Percentiles rank a stretch among this genome's conserved stretches.
Conservation (phyloP, 192 early-diverging fungal species). For the Coemansia sp. region DNA sequence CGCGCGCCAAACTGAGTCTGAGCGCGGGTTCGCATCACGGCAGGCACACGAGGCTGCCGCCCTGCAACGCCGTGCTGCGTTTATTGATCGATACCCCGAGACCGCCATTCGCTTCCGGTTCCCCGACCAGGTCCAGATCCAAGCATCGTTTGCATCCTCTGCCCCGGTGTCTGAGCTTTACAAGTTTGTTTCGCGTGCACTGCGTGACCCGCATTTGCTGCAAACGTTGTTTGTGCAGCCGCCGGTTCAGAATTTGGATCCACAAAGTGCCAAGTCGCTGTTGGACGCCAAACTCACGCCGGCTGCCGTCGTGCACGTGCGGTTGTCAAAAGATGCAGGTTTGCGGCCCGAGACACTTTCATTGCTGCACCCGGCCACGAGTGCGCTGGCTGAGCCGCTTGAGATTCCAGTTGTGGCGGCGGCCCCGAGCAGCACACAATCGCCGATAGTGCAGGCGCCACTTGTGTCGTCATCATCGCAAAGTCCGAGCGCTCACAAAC, state of each 20-base stretch:
- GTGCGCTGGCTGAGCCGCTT: slow-evolving; percentile 19
- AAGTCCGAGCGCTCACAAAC: slow-evolving; percentile 3
- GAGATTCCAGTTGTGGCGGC: slow-evolving; percentile 1
- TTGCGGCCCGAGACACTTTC: slow-evolving; percentile 2
- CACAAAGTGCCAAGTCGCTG: slow-evolving; percentile 1
- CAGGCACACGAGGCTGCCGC: slow-evolving; percentile 71
- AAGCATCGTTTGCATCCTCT: slow-evolving; percentile 70
- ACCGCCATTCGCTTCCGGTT: slow-evolving; percentile 80
- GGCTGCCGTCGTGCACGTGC: slow-evolving; percentile 44
- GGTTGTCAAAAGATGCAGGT: slow-evolving; percentile 4
- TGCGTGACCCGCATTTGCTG: slow-evolving; percentile 13
- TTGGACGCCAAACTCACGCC: slow-evolving; percentile 39
- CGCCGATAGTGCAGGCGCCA: neutral
- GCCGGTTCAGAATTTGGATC: slow-evolving; percentile 24
- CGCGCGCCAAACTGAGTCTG: slow-evolving; percentile 57
- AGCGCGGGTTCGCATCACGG: slow-evolving; percentile 74
- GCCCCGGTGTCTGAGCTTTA: slow-evolving; percentile 51
- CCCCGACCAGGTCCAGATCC: slow-evolving; percentile 70
- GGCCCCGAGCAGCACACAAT: neutral
- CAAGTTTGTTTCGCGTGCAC: slow-evolving; percentile 14
- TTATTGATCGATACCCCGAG: slow-evolving; percentile 24
- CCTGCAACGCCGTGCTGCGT: slow-evolving; percentile 38
- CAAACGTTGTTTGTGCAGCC: slow-evolving; percentile 34
- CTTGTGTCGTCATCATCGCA: neutral
- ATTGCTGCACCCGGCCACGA: slow-evolving; percentile 14